Evolutionary conservation across 2,329 filamentous ascomycete genomes (phyloP).

Genomic region (Fusarium dimerum): DNA sequence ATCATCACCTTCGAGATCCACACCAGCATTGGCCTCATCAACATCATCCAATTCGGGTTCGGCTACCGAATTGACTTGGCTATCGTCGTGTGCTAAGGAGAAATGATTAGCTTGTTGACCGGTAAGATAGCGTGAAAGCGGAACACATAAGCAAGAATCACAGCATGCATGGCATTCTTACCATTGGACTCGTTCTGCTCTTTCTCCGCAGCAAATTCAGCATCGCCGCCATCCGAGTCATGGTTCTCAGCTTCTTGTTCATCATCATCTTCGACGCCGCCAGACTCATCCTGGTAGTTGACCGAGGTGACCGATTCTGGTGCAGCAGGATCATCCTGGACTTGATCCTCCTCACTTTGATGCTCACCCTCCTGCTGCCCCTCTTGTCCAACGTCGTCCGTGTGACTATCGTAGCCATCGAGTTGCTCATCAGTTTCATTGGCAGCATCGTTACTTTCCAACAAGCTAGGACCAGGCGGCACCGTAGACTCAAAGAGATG

Average conservation of each 20-base stretch:
- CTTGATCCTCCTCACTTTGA: slow-evolving; percentile 19
- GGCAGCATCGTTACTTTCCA: slow-evolving; percentile 16
- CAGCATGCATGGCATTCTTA: neutral
- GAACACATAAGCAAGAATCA: slow-evolving; percentile 8
- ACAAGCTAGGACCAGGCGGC: slow-evolving; percentile 11
- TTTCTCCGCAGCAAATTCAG: slow-evolving; percentile 13
- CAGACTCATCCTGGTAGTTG: neutral
- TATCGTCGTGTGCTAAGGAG: slow-evolving; percentile 24
- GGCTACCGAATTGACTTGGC: slow-evolving; percentile 27
- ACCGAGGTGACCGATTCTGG: neutral
- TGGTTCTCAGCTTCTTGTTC: slow-evolving; percentile 1
- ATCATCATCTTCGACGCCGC: neutral
- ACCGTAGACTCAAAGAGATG: slow-evolving; percentile 38
- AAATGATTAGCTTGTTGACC: slow-evolving; percentile 27
- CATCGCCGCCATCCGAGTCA: slow-evolving; percentile 1
- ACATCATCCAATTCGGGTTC: slow-evolving; percentile 27
- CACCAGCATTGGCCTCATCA: slow-evolving; percentile 16
- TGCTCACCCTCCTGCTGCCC: slow-evolving; percentile 16
- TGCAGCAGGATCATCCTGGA: neutral
- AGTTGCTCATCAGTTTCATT: slow-evolving; percentile 23
- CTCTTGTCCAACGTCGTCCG: slow-evolving; percentile 21
- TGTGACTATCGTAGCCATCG: slow-evolving; percentile 28
- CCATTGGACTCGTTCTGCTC: neutral
- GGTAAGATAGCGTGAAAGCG: slow-evolving; percentile 15
- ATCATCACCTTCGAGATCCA: slow-evolving; percentile 16